Percentiles rank a stretch among this genome's conserved stretches.
phyloP scores from a whole-genome alignment of 495 filamentous ascomycete species.

The Podospora comata region DNA sequence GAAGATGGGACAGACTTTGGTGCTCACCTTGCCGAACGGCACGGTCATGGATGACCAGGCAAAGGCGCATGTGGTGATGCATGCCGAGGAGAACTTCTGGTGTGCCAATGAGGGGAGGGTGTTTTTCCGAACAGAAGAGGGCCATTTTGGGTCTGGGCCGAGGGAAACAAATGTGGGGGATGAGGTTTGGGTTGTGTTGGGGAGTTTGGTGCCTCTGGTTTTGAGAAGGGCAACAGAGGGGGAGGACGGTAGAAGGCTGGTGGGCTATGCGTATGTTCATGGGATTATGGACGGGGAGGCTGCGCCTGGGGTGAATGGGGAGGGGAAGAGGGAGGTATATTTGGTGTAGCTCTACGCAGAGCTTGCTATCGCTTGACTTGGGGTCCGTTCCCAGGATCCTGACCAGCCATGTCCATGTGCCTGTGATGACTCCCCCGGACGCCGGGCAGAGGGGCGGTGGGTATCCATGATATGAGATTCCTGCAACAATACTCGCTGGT shows the following conservation, averaged over 20 bases:
- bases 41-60: neutral
- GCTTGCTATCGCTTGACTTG: neutral
- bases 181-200: slow-evolving; percentile 2
- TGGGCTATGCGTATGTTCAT: slow-evolving; percentile 7
- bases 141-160: slow-evolving; percentile 1
- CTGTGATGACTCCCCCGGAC: neutral
- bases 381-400: no score
- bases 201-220: slow-evolving; percentile 2
- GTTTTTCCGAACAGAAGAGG: neutral
- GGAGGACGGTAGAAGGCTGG: neutral
- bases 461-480: neutral
- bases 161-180: neutral
- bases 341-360: neutral
- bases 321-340: neutral
- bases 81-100: neutral
- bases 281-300: slow-evolving; percentile 11
- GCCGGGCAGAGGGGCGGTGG: neutral
- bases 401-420: neutral
- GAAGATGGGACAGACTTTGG: neutral
- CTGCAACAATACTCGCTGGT: neutral
- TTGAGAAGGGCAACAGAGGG: neutral
- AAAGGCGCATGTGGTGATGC: neutral
- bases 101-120: neutral
- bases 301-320: neutral
- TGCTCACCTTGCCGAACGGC: neutral